Percentiles rank a stretch among this genome's conserved stretches.
Evolutionary conservation across 176 grass and related monocot species (phyloP).

Genomic region (Pharus latifolius): DNA sequence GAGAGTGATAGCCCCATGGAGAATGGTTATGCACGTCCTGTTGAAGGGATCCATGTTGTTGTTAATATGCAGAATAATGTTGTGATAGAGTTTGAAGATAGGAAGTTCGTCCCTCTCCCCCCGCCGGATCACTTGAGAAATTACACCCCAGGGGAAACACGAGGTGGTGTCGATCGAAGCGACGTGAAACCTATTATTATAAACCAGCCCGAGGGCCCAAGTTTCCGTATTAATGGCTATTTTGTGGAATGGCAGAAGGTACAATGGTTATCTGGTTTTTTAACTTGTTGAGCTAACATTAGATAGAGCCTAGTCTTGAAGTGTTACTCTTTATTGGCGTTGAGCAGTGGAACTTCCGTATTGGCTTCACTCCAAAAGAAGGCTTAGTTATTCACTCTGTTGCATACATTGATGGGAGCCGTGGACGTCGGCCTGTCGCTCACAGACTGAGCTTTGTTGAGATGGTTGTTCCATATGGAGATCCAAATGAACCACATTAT

Average conservation of each 20-base stretch:
- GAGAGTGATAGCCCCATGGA: slow-evolving; percentile 99
- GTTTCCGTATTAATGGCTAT: neutral
- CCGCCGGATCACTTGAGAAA: slow-evolving; percentile 93
- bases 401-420: slow-evolving; percentile 49
- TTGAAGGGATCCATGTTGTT: slow-evolving; percentile 84
- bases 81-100: slow-evolving; percentile 95
- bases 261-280: neutral
- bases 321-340: neutral
- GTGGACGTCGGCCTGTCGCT: slow-evolving; percentile 37
- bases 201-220: slow-evolving; percentile 72
- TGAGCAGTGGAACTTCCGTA: slow-evolving; percentile 52
- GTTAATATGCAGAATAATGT: slow-evolving; percentile 94
- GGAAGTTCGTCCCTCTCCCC: slow-evolving; percentile 83
- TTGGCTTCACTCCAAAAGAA: slow-evolving; percentile 92
- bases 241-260: slow-evolving; percentile 97
- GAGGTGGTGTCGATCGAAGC: slow-evolving; percentile 93
- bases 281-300: neutral
- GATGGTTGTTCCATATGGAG: slow-evolving; percentile 99
- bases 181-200: slow-evolving; percentile 89
- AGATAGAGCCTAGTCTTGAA: neutral
- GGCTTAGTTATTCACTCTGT: slow-evolving; percentile 56
- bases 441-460: slow-evolving; percentile 57
- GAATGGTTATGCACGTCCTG: slow-evolving; percentile 97
- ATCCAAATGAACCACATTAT: slow-evolving; percentile 85
- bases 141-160: slow-evolving; percentile 93